A percentile compares a stretch with the other conserved stretches of the same genome.
phyloP scores from a whole-genome alignment of 768 basidiomycete genomes.

The Butyriboletus loyo region DNA sequence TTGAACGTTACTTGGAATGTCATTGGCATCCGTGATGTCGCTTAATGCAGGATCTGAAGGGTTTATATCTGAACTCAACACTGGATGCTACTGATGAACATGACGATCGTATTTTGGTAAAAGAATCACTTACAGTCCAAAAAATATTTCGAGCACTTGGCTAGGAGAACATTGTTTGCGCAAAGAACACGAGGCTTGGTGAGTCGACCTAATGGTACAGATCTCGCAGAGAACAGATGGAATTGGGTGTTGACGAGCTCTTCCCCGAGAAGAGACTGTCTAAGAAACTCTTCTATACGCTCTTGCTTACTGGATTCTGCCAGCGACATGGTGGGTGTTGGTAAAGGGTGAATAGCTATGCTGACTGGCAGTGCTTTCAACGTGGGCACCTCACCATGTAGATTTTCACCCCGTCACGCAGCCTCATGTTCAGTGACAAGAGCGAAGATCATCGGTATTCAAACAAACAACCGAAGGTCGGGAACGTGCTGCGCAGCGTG shows the following conservation, averaged over 20 bases:
- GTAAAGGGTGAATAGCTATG: background rate
- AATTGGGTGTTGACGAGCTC: conserved; percentile 31
- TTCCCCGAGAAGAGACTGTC: conserved; percentile 27
- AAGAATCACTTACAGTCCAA: conserved; percentile 18
- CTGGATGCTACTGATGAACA: conserved; percentile 1
- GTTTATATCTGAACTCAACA: conserved; percentile 11
- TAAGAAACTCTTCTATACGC: conserved; percentile 20
- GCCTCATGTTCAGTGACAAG: no score
- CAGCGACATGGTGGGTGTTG: conserved; percentile 9
- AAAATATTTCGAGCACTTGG: conserved; percentile 29
- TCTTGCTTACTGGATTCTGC: conserved; percentile 6
- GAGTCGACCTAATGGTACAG: conserved; percentile 9
- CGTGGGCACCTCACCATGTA: no score
- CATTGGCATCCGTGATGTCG: conserved; percentile 11
- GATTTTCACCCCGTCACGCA: no score
- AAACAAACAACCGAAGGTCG: no score
- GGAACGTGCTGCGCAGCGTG: no score
- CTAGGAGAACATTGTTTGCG: conserved; percentile 27
- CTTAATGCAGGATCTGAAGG: conserved; percentile 9
- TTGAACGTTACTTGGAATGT: conserved; percentile 2
- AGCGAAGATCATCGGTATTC: no score
- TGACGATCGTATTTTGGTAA: background rate
- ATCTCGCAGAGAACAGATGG: conserved; percentile 27
- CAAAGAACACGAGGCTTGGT: conserved; percentile 21
- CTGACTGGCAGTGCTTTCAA: background rate